These are phyloP conservation scores for Elsinoe perseae DNA, from an alignment of 2,329 filamentous ascomycete genomes.

Conservation along the genomic window DNA sequence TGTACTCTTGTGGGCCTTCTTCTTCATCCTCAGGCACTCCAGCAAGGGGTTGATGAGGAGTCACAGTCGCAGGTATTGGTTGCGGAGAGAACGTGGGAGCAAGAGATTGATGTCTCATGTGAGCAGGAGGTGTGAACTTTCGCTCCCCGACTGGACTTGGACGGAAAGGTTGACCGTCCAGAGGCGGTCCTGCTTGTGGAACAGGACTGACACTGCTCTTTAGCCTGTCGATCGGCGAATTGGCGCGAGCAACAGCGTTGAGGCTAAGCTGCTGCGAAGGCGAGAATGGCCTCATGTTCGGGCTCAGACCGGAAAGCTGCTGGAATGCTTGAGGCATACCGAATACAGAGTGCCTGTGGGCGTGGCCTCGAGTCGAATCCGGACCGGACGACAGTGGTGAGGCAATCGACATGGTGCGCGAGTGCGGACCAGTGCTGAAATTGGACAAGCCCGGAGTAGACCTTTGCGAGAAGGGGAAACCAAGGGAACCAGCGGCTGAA, in stretches of 20 bases:
- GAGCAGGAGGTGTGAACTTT: constrained; percentile 15
- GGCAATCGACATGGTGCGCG: constrained; percentile 55
- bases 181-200: constrained; percentile 54
- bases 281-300: constrained; percentile 36
- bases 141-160: constrained; percentile 13
- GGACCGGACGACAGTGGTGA: constrained; percentile 65
- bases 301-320: constrained; percentile 54
- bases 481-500: constrained; percentile 26
- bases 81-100: constrained; percentile 25
- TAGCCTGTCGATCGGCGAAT: constrained; percentile 34
- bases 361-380: constrained; percentile 48
- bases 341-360: constrained; percentile 62
- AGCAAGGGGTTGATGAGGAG: constrained; percentile 52
- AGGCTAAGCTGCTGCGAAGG: constrained; percentile 25
- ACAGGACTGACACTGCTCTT: constrained; percentile 31
- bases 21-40: constrained; percentile 69
- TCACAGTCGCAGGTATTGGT: constrained; percentile 21
- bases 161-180: constrained; percentile 20
- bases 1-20: constrained; percentile 35
- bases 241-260: constrained; percentile 32
- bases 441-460: constrained; percentile 43
- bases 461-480: constrained; percentile 37
- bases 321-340: constrained; percentile 57
- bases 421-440: constrained; percentile 40
- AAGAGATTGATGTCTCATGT: constrained; percentile 18